These are phyloP conservation scores for Penicillium daleae DNA, from an alignment of 495 filamentous ascomycete species.

Conservation along the genomic window DNA sequence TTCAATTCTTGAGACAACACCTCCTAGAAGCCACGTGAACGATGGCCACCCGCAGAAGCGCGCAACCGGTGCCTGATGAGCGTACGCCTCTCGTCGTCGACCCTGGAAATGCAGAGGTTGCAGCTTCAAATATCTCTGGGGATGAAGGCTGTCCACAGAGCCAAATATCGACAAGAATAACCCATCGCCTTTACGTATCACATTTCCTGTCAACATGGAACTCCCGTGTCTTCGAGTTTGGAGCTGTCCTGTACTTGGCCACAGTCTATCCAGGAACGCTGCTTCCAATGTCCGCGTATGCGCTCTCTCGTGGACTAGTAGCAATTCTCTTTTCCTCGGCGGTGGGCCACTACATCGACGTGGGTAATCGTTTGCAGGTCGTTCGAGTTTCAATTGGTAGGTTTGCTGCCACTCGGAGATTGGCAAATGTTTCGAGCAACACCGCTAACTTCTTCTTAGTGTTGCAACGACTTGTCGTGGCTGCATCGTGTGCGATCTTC, in stretches of 20 bases:
- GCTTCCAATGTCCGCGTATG: conserved; percentile 31
- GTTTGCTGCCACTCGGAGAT: conserved; percentile 10
- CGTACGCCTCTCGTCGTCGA: neutral
- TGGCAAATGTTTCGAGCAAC: neutral
- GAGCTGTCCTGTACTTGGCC: conserved; percentile 58
- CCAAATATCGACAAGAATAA: neutral
- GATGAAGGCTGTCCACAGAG: neutral
- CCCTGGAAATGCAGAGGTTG: neutral
- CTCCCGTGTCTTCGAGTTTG: conserved; percentile 62
- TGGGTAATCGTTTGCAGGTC: conserved; percentile 47
- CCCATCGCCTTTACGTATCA: conserved; percentile 46
- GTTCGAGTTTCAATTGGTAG: conserved; percentile 46
- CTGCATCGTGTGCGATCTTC: conserved; percentile 21
- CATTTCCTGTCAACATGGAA: conserved; percentile 71
- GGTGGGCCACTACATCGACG: conserved; percentile 46
- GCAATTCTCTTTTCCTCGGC: conserved; percentile 30
- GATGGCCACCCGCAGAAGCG: neutral
- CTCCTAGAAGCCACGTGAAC: neutral
- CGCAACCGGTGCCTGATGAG: neutral
- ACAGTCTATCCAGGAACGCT: conserved; percentile 53
- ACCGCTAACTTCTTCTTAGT: conserved; percentile 20
- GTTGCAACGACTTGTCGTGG: conserved; percentile 25
- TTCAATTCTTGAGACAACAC: no score
- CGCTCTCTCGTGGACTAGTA: conserved; percentile 18
- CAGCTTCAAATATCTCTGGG: neutral